These are phyloP conservation scores for Trichoderma cornu-damae DNA, from an alignment of 2,329 filamentous ascomycete species.

Conservation along the genomic window DNA sequence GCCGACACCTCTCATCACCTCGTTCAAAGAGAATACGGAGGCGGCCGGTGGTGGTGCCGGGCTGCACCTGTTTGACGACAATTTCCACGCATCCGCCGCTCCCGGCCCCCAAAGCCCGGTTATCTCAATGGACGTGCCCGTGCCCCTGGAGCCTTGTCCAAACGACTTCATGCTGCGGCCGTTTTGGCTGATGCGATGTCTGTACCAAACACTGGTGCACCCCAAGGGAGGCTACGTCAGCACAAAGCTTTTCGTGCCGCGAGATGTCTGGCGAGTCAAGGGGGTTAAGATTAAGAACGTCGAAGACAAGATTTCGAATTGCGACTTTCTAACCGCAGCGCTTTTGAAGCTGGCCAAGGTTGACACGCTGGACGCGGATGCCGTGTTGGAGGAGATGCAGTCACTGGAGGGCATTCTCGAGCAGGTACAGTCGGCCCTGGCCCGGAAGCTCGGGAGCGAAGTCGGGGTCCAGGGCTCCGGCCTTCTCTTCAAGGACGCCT, in stretches of 20 bases:
- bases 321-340: slow-evolving; percentile 84
- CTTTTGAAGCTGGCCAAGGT: slow-evolving; percentile 77
- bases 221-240: slow-evolving; percentile 89
- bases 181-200: slow-evolving; percentile 94
- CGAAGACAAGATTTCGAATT: slow-evolving; percentile 90
- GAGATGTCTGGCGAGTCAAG: slow-evolving; percentile 90
- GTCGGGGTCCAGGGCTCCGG: slow-evolving; percentile 75
- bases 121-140: slow-evolving; percentile 61
- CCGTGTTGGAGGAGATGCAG: slow-evolving; percentile 91
- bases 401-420: slow-evolving; percentile 79
- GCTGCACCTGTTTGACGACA: slow-evolving; percentile 76
- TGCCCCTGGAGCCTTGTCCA: slow-evolving; percentile 84
- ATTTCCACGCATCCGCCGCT: slow-evolving; percentile 63
- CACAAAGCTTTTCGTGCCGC: slow-evolving; percentile 83
- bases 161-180: slow-evolving; percentile 84
- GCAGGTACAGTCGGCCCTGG: slow-evolving; percentile 69
- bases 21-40: slow-evolving; percentile 54
- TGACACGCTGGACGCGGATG: slow-evolving; percentile 85
- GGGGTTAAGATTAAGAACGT: slow-evolving; percentile 86
- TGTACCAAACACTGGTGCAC: slow-evolving; percentile 89
- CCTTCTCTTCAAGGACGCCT: slow-evolving; percentile 69
- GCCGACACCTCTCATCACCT: slow-evolving; percentile 61
- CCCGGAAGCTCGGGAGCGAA: slow-evolving; percentile 86
- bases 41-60: slow-evolving; percentile 57
- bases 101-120: slow-evolving; percentile 62